These are phyloP conservation scores for Hansfordia pulvinata DNA, from an alignment of 2,329 filamentous ascomycete genomes.

Conservation along the genomic window DNA sequence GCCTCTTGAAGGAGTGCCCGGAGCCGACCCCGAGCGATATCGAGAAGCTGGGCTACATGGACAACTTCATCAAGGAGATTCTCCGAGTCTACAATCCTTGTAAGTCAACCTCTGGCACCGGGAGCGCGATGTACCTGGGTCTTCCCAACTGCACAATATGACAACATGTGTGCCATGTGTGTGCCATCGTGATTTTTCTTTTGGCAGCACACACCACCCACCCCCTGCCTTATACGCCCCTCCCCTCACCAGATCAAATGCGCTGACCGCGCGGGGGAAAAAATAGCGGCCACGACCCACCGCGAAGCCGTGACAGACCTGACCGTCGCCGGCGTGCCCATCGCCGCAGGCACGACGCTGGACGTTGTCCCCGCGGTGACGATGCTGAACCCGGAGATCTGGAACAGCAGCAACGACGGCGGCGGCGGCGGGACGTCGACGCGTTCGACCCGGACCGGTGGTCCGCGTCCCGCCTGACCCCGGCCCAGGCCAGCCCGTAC, in stretches of 20 bases:
- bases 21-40: conserved; percentile 13
- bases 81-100: conserved; percentile 20
- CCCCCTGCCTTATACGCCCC: too few relatives aligned
- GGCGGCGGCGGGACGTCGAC: too few relatives aligned
- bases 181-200: too few relatives aligned
- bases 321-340: conserved; percentile 16
- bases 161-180: too few relatives aligned
- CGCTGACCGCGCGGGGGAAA: conserved; percentile 3
- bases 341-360: conserved; percentile 22
- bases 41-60: conserved; percentile 17
- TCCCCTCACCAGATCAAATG: too few relatives aligned
- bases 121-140: too few relatives aligned
- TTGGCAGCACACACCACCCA: too few relatives aligned
- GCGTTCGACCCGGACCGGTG: conserved; percentile 23
- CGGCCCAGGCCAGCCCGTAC: conserved; percentile 13
- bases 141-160: too few relatives aligned
- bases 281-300: conserved; percentile 14
- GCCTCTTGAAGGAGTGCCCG: conserved; percentile 7
- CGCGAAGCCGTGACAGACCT: conserved; percentile 18
- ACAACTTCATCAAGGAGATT: conserved; percentile 23
- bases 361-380: conserved; percentile 21
- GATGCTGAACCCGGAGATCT: conserved; percentile 20
- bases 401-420: too few relatives aligned
- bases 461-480: conserved; percentile 12
- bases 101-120: too few relatives aligned